Evolutionary conservation across 192 early-diverging fungal genomes (phyloP).

Genomic region (Backusella liffmaniae): DNA sequence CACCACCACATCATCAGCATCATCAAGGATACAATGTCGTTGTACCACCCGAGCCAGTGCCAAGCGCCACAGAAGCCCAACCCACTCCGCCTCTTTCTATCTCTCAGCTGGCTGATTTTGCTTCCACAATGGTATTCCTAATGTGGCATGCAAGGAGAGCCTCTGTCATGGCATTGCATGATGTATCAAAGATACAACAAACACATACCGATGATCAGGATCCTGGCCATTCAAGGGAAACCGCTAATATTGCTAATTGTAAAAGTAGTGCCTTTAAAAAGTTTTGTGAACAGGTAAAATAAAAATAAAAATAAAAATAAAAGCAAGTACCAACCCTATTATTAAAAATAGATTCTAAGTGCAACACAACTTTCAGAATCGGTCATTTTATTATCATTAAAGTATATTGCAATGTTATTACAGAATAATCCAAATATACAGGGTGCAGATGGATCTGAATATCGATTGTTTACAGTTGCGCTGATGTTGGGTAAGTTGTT

Average conservation of each 20-base stretch:
- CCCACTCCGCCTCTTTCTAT: constrained; percentile 6
- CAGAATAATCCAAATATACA: constrained; percentile 40
- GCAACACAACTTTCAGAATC: constrained; percentile 53
- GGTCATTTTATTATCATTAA: constrained; percentile 50
- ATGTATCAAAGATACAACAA: constrained; percentile 14
- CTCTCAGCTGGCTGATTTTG: constrained; percentile 52
- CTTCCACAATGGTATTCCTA: constrained; percentile 55
- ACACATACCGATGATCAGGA: constrained; percentile 22
- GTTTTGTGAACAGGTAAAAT: constrained; percentile 39
- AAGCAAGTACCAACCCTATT: not conserved
- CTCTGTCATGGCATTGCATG: constrained; percentile 35
- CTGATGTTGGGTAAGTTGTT: constrained; percentile 41
- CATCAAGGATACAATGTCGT: not conserved
- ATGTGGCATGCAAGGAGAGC: constrained; percentile 49
- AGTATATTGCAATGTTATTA: constrained; percentile 53
- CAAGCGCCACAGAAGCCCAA: constrained; percentile 22
- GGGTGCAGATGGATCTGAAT: constrained; percentile 56
- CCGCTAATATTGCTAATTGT: constrained; percentile 24
- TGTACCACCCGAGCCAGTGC: constrained; percentile 21
- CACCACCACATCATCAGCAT: constrained; percentile 15
- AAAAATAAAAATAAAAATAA: not conserved
- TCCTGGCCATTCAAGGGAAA: constrained; percentile 29
- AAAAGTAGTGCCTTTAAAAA: constrained; percentile 35
- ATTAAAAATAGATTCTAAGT: constrained; percentile 42
- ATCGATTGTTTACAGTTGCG: constrained; percentile 53